phyloP scores from a whole-genome alignment of 345 rosid genomes.

The Bruguiera gymnorhiza region DNA sequence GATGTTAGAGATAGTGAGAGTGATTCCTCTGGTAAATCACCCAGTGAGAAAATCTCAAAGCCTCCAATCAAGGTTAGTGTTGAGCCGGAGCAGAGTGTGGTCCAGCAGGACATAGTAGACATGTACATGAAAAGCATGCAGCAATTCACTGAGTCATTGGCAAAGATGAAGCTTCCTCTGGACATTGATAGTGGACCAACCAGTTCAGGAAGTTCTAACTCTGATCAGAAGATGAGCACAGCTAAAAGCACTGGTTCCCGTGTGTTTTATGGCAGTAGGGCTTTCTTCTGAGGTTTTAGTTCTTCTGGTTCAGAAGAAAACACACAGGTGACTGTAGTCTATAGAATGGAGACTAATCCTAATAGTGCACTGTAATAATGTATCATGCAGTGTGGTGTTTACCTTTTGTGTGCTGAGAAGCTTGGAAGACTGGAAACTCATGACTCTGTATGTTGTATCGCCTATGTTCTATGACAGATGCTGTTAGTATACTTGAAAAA shows the following conservation, averaged over 20 bases:
- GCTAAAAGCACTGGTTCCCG: slow-evolving; percentile 73
- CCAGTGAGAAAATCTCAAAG: slow-evolving; percentile 37
- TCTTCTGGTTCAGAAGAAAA: slow-evolving; percentile 39
- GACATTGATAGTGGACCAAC: slow-evolving; percentile 68
- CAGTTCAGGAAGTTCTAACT: slow-evolving; percentile 78
- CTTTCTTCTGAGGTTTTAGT: slow-evolving; percentile 73
- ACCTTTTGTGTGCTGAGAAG: slow-evolving; percentile 51
- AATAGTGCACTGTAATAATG: slow-evolving; percentile 55
- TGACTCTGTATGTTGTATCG: slow-evolving; percentile 44
- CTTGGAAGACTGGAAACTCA: slow-evolving; percentile 40
- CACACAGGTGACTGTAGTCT: slow-evolving; percentile 68
- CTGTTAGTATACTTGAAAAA: slow-evolving; percentile 42
- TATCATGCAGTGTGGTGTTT: slow-evolving; percentile 54
- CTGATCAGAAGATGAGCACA: slow-evolving; percentile 67
- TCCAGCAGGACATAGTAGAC: slow-evolving; percentile 94
- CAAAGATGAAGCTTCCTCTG: slow-evolving; percentile 97
- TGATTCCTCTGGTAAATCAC: slow-evolving; percentile 48
- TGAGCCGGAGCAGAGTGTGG: slow-evolving; percentile 72
- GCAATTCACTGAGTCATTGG: slow-evolving; percentile 97
- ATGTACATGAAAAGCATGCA: slow-evolving; percentile 99
- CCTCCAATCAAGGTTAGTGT: slow-evolving; percentile 51
- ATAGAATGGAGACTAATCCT: slow-evolving; percentile 70
- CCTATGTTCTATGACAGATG: slow-evolving; percentile 38
- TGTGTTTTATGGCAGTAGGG: slow-evolving; percentile 97
- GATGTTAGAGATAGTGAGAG: slow-evolving; percentile 42